phyloP scores from a whole-genome alignment of 768 basidiomycete genomes.

The Trametes villosa region DNA sequence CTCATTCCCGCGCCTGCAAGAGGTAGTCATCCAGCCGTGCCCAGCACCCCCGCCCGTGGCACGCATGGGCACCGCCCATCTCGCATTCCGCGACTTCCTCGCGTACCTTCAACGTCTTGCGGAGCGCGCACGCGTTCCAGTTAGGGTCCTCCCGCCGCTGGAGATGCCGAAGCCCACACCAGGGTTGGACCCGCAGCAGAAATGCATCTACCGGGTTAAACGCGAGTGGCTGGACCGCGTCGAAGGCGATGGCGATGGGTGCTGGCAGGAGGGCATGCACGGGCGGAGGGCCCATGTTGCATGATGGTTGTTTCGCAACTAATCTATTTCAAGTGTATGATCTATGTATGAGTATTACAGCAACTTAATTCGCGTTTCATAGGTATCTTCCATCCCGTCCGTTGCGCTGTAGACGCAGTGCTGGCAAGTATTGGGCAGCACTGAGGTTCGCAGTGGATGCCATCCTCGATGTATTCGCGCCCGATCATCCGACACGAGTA shows the following conservation, averaged over 20 bases:
- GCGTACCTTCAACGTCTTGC: constrained; percentile 6
- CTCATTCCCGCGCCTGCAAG: constrained; percentile 11
- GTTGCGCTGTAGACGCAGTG: too few species aligned
- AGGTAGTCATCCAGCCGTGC: constrained; percentile 16
- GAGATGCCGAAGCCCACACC: constrained; percentile 1
- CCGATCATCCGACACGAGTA: too few species aligned
- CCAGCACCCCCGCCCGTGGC: constrained; percentile 10
- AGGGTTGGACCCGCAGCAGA: constrained; percentile 5
- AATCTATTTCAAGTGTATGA: too few species aligned
- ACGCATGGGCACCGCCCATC: neutral
- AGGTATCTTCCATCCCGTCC: too few species aligned
- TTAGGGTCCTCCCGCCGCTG: constrained; percentile 12
- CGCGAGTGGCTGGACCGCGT: constrained; percentile 80
- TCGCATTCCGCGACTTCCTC: constrained; percentile 15
- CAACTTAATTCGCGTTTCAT: too few species aligned
- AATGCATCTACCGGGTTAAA: constrained; percentile 35
- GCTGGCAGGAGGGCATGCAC: constrained; percentile 10
- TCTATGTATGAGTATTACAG: too few species aligned
- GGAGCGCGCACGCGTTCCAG: constrained; percentile 12
- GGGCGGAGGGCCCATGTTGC: too few species aligned
- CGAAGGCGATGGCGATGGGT: constrained; percentile 5
- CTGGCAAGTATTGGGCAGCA: too few species aligned
- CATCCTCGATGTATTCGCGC: too few species aligned
- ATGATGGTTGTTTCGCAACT: too few species aligned
- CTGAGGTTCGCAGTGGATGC: too few species aligned